Evolutionary conservation across 257 asterid genomes (phyloP).

Genomic region (Nicotiana noctiflora): DNA sequence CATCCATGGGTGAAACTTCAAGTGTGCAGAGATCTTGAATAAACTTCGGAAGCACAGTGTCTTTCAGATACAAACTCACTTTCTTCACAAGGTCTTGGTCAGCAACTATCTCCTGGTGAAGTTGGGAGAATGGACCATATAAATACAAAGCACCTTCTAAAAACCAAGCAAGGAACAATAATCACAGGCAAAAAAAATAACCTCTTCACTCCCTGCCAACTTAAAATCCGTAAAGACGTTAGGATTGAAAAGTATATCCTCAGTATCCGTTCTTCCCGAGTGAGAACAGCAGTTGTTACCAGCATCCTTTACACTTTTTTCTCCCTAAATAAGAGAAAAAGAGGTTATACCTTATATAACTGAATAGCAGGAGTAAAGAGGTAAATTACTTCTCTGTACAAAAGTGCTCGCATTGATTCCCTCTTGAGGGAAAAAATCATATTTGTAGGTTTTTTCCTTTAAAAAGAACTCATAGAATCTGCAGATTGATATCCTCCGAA

Average conservation of each 20-base stretch:
- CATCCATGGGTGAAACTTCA: constrained; percentile 98
- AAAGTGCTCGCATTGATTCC: background rate
- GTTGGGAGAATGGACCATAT: background rate
- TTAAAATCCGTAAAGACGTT: constrained; percentile 82
- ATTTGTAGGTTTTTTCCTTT: background rate
- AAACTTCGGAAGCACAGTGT: constrained; percentile 69
- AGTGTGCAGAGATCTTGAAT: constrained; percentile 72
- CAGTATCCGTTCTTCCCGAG: constrained; percentile 28
- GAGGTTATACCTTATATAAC: background rate
- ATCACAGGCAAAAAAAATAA: constrained; percentile 15
- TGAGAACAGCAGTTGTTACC: constrained; percentile 28
- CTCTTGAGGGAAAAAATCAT: background rate
- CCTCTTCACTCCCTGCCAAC: constrained; percentile 80
- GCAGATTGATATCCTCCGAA: background rate
- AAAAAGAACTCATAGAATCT: background rate
- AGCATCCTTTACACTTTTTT: constrained; percentile 28
- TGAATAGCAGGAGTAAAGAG: background rate
- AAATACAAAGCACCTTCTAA: constrained; percentile 6
- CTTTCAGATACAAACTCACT: constrained; percentile 66
- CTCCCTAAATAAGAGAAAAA: constrained; percentile 23
- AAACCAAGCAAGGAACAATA: constrained; percentile 2
- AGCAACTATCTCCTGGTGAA: constrained; percentile 60
- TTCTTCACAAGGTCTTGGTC: constrained; percentile 79
- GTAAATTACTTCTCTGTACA: background rate
- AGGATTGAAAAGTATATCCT: constrained; percentile 72